Conservation (phyloP, 495 filamentous ascomycete species). For the Opeltia flavorubescens region DNA sequence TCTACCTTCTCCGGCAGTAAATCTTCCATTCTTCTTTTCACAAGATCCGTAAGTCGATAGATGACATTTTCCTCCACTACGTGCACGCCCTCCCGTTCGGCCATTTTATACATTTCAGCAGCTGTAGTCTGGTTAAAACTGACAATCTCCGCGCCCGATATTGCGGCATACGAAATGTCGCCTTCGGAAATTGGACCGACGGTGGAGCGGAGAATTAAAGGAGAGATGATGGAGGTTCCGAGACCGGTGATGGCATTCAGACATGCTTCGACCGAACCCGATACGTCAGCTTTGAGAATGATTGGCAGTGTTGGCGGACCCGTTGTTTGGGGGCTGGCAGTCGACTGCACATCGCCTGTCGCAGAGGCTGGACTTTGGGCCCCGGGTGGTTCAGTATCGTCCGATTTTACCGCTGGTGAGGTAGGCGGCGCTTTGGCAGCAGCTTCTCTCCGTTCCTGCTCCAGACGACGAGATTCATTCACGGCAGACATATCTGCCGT, state of each 20-base stretch:
- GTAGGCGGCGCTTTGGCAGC: no score
- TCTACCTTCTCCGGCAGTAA: conserved; percentile 50
- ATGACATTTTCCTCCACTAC: conserved; percentile 87
- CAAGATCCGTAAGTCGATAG: conserved; percentile 76
- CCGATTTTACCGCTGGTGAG: no score
- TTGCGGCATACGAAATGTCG: conserved; percentile 75
- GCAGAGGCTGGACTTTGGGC: no score
- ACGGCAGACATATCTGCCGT: conserved; percentile 63
- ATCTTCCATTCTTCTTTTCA: conserved; percentile 52
- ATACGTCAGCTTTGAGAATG: conserved; percentile 85
- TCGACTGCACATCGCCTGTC: no score
- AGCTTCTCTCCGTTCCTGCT: conserved; percentile 43
- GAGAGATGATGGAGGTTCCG: conserved; percentile 68
- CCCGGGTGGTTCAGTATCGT: no score
- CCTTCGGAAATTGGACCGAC: conserved; percentile 73
- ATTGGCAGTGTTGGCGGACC: conserved; percentile 64
- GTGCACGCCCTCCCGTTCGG: conserved; percentile 51
- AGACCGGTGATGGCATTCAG: conserved; percentile 55
- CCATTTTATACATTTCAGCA: conserved; percentile 50
- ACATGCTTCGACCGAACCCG: conserved; percentile 85
- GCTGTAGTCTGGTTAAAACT: conserved; percentile 75
- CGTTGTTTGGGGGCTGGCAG: conserved; percentile 31
- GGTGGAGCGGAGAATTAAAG: conserved; percentile 59
- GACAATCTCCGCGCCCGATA: conserved; percentile 56
- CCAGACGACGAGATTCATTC: conserved; percentile 50